Conservation (phyloP, 192 early-diverging fungal species). For the Coemansia sp. region DNA sequence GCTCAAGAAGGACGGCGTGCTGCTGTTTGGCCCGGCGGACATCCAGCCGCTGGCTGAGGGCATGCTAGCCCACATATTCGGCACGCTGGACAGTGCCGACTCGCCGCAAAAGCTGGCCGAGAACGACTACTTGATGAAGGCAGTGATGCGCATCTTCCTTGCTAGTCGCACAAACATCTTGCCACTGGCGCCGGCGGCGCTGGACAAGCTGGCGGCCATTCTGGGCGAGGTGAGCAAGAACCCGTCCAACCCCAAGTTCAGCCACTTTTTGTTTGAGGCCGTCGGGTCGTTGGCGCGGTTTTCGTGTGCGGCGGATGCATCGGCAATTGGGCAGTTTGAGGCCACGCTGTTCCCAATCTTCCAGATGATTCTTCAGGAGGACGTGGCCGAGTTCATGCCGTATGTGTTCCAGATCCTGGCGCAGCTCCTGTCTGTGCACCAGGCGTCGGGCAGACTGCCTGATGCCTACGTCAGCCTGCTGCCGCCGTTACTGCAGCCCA, state of each 20-base stretch:
- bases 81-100: slow-evolving; percentile 67
- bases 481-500: slow-evolving; percentile 75
- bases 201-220: slow-evolving; percentile 73
- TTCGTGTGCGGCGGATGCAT: slow-evolving; percentile 68
- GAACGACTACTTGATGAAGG: slow-evolving; percentile 95
- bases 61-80: slow-evolving; percentile 73
- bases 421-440: slow-evolving; percentile 80
- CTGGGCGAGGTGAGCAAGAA: slow-evolving; percentile 84
- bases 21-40: slow-evolving; percentile 65
- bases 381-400: slow-evolving; percentile 89
- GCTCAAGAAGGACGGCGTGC: slow-evolving; percentile 60
- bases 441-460: slow-evolving; percentile 58
- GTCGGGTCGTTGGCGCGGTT: slow-evolving; percentile 83
- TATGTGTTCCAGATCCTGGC: slow-evolving; percentile 97
- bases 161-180: slow-evolving; percentile 70
- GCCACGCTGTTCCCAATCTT: slow-evolving; percentile 84
- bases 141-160: slow-evolving; percentile 82
- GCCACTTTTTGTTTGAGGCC: slow-evolving; percentile 94
- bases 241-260: slow-evolving; percentile 97
- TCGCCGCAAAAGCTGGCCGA: slow-evolving; percentile 93
- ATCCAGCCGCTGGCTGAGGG: slow-evolving; percentile 64
- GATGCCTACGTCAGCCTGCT: slow-evolving; percentile 71
- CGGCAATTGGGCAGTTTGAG: slow-evolving; percentile 79
- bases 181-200: slow-evolving; percentile 67
- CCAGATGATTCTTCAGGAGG: slow-evolving; percentile 78